phyloP scores from a whole-genome alignment of 2,329 filamentous ascomycete species.

The Calonectria henricotiae region DNA sequence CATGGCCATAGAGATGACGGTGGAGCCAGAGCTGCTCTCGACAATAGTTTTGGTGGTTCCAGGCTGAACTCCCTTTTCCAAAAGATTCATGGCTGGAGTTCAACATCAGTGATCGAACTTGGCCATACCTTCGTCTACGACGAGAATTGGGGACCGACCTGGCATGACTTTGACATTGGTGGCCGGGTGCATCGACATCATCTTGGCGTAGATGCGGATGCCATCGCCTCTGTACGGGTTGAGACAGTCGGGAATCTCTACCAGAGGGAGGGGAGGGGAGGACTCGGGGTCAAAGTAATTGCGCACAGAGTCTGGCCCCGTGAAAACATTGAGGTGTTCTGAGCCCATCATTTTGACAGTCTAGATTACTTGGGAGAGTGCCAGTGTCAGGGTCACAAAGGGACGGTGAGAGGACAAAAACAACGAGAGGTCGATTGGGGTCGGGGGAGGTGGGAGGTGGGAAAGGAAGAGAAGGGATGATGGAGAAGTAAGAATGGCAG shows the following conservation, averaged over 20 bases:
- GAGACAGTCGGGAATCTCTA: slow-evolving; percentile 72
- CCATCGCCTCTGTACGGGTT: slow-evolving; percentile 73
- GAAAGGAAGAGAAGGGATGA: slow-evolving; percentile 2
- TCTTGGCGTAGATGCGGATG: slow-evolving; percentile 76
- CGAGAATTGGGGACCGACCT: slow-evolving; percentile 55
- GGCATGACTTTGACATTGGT: slow-evolving; percentile 77
- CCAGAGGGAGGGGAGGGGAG: slow-evolving; percentile 71
- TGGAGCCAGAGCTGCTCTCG: slow-evolving; percentile 75
- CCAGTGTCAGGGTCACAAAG: slow-evolving; percentile 20
- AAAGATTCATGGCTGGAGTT: slow-evolving; percentile 62
- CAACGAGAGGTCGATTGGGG: not conserved
- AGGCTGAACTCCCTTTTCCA: slow-evolving; percentile 63
- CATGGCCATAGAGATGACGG: slow-evolving; percentile 71
- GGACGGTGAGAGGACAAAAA: not conserved
- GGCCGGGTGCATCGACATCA: slow-evolving; percentile 75
- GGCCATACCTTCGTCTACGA: not conserved
- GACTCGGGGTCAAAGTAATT: slow-evolving; percentile 74
- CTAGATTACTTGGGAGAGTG: slow-evolving; percentile 30
- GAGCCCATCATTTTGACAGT: slow-evolving; percentile 48
- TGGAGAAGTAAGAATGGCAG: not conserved
- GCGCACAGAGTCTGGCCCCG: slow-evolving; percentile 69
- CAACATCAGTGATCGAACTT: slow-evolving; percentile 35
- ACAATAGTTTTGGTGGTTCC: slow-evolving; percentile 69
- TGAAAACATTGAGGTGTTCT: slow-evolving; percentile 68
- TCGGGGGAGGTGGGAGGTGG: not conserved